Conservation (phyloP, 768 basidiomycete genomes). For the Dioszegia aurantiaca region DNA sequence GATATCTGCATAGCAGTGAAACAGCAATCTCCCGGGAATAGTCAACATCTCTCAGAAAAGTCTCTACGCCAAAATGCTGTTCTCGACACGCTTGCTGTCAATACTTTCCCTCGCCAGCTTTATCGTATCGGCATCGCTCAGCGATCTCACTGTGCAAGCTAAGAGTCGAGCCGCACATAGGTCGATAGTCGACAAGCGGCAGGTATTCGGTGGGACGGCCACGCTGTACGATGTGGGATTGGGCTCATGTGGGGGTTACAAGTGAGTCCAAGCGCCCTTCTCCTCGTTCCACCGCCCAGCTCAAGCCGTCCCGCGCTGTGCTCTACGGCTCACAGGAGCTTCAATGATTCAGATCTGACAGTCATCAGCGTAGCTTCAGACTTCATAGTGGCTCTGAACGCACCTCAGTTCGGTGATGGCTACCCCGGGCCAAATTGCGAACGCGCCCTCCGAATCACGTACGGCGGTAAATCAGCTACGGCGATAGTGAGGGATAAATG, state of each 20-base stretch:
- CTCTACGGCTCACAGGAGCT: too few relatives aligned
- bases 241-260: conserved; percentile 55
- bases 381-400: conserved; percentile 53
- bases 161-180: not conserved
- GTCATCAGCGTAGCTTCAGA: conserved; percentile 42
- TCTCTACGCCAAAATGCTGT: too few relatives aligned
- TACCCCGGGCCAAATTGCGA: conserved; percentile 65
- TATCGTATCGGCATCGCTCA: too few relatives aligned
- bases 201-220: conserved; percentile 31
- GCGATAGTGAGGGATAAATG: conserved; percentile 70
- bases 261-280: conserved; percentile 20
- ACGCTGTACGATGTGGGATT: conserved; percentile 57
- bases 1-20: too few relatives aligned
- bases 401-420: conserved; percentile 57
- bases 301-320: too few relatives aligned
- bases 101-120: too few relatives aligned
- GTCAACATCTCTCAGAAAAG: too few relatives aligned
- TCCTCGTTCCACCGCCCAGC: not conserved
- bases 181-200: conserved; percentile 19
- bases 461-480: conserved; percentile 60
- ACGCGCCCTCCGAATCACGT: conserved; percentile 62
- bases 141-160: not conserved
- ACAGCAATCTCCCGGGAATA: too few relatives aligned
- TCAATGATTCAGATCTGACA: too few relatives aligned
- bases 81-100: too few relatives aligned